Conservation (phyloP, 345 rosid species). For the Ceriops zippeliana region DNA sequence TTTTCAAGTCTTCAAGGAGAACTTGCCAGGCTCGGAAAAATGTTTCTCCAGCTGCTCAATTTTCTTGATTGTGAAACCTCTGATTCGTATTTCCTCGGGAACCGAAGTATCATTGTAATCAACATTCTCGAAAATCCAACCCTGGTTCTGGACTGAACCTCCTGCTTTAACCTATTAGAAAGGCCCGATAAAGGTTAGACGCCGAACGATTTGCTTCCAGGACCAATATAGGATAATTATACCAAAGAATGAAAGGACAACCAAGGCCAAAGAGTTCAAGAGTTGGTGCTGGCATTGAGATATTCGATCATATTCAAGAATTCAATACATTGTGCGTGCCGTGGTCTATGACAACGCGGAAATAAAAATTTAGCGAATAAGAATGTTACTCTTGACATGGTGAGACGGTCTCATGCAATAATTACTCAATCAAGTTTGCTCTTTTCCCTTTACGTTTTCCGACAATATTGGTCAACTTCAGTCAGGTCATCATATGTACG, state of each 20-base stretch:
- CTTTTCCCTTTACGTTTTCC: too few species aligned
- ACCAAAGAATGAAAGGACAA: not conserved
- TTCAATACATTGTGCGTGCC: not conserved
- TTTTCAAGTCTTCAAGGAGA: slow-evolving; percentile 38
- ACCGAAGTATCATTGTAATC: slow-evolving; percentile 63
- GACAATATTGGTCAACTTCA: too few species aligned
- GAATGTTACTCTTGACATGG: not conserved
- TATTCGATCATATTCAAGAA: too few species aligned
- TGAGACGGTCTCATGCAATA: not conserved
- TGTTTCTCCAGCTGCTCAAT: slow-evolving; percentile 63
- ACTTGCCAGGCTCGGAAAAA: slow-evolving; percentile 49
- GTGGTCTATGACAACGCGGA: not conserved
- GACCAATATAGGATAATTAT: not conserved
- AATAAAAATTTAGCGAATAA: not conserved
- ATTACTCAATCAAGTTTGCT: too few species aligned
- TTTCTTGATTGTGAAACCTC: slow-evolving; percentile 76
- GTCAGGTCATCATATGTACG: too few species aligned
- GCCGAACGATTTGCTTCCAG: not conserved
- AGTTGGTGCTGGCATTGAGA: not conserved
- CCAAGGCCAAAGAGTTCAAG: not conserved
- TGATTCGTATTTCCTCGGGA: slow-evolving; percentile 72
- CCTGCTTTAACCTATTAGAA: slow-evolving; percentile 55
- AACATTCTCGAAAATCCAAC: slow-evolving; percentile 69
- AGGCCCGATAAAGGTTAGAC: not conserved
- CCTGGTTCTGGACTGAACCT: slow-evolving; percentile 69